These are phyloP conservation scores for Neurospora cerealis DNA, from an alignment of 495 filamentous ascomycete genomes.

Conservation along the genomic window DNA sequence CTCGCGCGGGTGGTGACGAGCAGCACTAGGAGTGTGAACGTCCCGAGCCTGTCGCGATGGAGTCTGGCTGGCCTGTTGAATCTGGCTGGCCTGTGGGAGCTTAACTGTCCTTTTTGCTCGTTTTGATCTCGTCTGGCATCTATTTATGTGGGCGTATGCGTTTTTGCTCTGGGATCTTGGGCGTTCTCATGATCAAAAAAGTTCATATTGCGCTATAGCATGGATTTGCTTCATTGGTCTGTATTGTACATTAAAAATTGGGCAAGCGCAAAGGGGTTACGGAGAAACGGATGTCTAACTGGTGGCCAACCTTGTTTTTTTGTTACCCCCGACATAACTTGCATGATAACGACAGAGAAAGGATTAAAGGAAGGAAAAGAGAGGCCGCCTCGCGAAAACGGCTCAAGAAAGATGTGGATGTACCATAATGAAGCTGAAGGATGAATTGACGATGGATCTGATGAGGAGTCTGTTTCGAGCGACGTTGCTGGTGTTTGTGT, in stretches of 20 bases:
- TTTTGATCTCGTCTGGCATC: constrained; percentile 13
- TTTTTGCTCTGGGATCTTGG: constrained; percentile 10
- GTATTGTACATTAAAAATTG: constrained; percentile 10
- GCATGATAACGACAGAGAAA: background rate
- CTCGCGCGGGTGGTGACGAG: constrained; percentile 14
- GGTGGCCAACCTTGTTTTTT: background rate
- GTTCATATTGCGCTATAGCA: constrained; percentile 8
- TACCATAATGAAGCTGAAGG: background rate
- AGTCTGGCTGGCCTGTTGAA: background rate
- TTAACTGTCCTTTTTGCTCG: constrained; percentile 3
- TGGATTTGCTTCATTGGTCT: constrained; percentile 4
- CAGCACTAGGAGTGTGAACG: constrained; percentile 4
- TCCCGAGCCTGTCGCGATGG: background rate
- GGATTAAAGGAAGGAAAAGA: background rate
- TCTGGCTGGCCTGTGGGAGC: background rate
- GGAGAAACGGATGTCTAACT: background rate
- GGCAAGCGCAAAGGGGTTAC: background rate
- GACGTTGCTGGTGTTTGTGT: background rate
- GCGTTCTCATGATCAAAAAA: constrained; percentile 13
- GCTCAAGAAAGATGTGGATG: background rate
- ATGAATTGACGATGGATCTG: background rate
- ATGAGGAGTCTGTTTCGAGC: background rate
- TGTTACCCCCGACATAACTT: background rate
- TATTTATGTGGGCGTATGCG: constrained; percentile 6
- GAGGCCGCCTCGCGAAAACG: background rate